Evolutionary conservation across 495 filamentous ascomycete species (phyloP).

Genomic region (Talaromyces proteolyticus): DNA sequence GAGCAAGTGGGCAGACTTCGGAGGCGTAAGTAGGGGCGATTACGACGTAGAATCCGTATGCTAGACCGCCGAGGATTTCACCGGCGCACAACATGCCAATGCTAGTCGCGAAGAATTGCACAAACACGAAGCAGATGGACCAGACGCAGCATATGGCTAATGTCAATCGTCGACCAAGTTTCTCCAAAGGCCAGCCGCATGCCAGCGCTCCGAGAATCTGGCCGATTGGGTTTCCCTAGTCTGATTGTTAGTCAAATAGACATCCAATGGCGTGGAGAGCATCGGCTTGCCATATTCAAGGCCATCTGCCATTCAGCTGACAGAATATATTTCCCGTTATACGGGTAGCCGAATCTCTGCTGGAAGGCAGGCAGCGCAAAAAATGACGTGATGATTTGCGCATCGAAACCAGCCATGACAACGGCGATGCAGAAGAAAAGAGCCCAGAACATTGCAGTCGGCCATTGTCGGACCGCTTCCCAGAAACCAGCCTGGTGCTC

Average conservation of each 20-base stretch:
- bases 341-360: conserved; percentile 25
- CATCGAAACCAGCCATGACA: conserved; percentile 26
- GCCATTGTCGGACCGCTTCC: conserved; percentile 5
- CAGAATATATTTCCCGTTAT: conserved; percentile 19
- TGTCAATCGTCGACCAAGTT: conserved; percentile 44
- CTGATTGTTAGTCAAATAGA: conserved; percentile 27
- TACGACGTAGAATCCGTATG: conserved; percentile 42
- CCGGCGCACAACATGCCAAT: conserved; percentile 10
- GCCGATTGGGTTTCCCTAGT: conserved; percentile 28
- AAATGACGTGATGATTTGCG: conserved; percentile 31
- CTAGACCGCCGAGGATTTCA: conserved; percentile 13
- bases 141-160: conserved; percentile 21
- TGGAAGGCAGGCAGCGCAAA: conserved; percentile 28
- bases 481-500: conserved; percentile 1
- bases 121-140: conserved; percentile 11
- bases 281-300: conserved; percentile 19
- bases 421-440: conserved; percentile 5
- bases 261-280: neutral
- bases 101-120: conserved; percentile 20
- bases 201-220: conserved; percentile 24
- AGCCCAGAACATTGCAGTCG: conserved; percentile 3
- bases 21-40: conserved; percentile 47
- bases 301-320: conserved; percentile 29
- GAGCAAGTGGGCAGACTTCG: conserved; percentile 40
- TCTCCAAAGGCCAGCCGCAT: conserved; percentile 39